Conservation (phyloP, 2,329 filamentous ascomycete genomes). For the Waltergamsia citrina region DNA sequence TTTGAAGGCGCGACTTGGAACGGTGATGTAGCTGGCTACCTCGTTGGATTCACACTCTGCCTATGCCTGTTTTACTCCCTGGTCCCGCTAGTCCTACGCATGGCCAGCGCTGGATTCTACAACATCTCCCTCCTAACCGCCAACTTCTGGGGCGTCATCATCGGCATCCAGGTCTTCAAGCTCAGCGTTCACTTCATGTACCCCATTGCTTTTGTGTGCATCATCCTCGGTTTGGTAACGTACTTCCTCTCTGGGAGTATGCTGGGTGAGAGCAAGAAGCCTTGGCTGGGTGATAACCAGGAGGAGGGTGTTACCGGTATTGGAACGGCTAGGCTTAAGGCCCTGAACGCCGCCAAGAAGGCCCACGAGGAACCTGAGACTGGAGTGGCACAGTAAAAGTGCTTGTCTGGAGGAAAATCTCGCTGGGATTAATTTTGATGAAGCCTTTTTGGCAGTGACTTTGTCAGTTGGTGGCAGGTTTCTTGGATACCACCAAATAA, state of each 20-base stretch:
- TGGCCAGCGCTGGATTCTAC: constrained; percentile 88
- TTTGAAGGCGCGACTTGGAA: constrained; percentile 61
- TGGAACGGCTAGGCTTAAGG: constrained; percentile 76
- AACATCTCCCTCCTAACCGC: constrained; percentile 90
- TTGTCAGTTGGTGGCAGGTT: no score
- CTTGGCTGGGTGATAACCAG: constrained; percentile 86
- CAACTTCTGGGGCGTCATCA: constrained; percentile 95
- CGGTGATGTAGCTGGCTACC: constrained; percentile 63
- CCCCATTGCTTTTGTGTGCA: constrained; percentile 88
- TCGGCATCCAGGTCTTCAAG: constrained; percentile 80
- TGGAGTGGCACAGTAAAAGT: constrained; percentile 7
- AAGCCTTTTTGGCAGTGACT: no score
- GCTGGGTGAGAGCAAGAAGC: constrained; percentile 84
- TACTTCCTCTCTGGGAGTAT: constrained; percentile 82
- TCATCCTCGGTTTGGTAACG: constrained; percentile 73
- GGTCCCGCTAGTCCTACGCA: constrained; percentile 78
- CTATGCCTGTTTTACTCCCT: constrained; percentile 80
- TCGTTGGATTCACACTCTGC: constrained; percentile 82
- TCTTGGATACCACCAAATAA: no score
- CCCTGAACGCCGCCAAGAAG: constrained; percentile 46
- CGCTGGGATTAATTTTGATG: no score
- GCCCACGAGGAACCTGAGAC: constrained; percentile 21
- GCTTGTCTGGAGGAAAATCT: no score
- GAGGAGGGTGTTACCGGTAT: constrained; percentile 70
- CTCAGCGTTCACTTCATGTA: constrained; percentile 81